phyloP scores from a whole-genome alignment of 805 yeast genomes.

The Schizosaccharomyces lindneri region DNA sequence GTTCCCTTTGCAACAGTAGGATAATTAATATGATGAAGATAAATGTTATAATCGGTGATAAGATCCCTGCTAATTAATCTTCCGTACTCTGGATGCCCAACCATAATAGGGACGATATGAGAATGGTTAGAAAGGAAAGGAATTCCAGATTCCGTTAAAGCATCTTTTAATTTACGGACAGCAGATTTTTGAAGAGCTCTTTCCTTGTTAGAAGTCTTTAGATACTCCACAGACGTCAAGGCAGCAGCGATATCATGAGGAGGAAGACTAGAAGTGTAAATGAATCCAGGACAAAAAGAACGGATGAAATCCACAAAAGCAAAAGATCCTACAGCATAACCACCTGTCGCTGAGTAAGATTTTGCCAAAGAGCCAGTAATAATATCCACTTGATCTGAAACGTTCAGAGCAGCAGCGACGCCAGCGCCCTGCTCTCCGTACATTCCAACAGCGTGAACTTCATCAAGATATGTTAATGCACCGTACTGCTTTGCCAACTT shows the following conservation, averaged over 20 bases:
- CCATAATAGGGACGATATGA: slow-evolving; percentile 83
- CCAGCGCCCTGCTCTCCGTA: slow-evolving; percentile 99
- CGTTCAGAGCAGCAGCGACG: slow-evolving; percentile 61
- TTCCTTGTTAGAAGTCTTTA: slow-evolving; percentile 47
- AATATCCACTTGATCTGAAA: slow-evolving; percentile 70
- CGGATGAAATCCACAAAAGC: slow-evolving; percentile 81
- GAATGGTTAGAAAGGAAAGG: slow-evolving; percentile 96
- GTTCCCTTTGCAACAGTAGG: slow-evolving; percentile 93
- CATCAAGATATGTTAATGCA: slow-evolving; percentile 88
- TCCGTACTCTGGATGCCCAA: slow-evolving; percentile 85
- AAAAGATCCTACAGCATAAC: slow-evolving; percentile 77
- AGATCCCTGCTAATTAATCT: slow-evolving; percentile 74
- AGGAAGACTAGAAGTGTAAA: slow-evolving; percentile 87
- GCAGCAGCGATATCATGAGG: slow-evolving; percentile 95
- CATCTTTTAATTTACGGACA: slow-evolving; percentile 60
- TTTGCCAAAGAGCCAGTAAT: slow-evolving; percentile 94
- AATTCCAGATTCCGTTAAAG: slow-evolving; percentile 43
- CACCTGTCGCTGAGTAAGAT: slow-evolving; percentile 93
- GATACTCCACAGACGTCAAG: slow-evolving; percentile 61
- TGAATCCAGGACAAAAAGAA: slow-evolving; percentile 90
- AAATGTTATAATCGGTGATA: slow-evolving; percentile 60
- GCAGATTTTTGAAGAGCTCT: slow-evolving; percentile 66
- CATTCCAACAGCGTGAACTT: slow-evolving; percentile 96
- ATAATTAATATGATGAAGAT: slow-evolving; percentile 94
- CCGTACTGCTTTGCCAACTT: slow-evolving; percentile 94